These are phyloP conservation scores for Clonostachys rhizophaga DNA, from an alignment of 2,329 filamentous ascomycete genomes.

Conservation along the genomic window DNA sequence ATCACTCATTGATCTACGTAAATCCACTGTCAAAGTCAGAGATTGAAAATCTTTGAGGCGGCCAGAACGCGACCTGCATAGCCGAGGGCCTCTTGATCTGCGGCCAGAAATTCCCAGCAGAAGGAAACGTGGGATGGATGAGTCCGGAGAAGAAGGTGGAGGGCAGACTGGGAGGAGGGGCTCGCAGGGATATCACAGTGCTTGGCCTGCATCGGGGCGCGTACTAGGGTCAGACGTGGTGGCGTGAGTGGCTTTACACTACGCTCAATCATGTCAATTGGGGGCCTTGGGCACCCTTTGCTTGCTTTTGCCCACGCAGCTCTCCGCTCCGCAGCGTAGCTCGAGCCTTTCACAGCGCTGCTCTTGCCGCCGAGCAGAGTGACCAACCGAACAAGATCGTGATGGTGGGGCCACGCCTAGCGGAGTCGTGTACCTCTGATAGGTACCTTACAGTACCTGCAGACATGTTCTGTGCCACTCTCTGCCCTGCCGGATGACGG, in stretches of 20 bases:
- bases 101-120: slow-evolving; percentile 6
- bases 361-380: no score
- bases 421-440: background rate
- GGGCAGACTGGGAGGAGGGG: background rate
- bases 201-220: background rate
- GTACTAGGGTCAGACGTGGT: background rate
- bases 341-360: background rate
- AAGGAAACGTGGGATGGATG: background rate
- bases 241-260: no score
- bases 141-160: background rate
- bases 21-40: no score
- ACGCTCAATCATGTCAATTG: no score
- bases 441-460: no score
- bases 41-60: background rate
- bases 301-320: background rate
- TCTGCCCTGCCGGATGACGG: background rate
- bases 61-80: slow-evolving; percentile 10
- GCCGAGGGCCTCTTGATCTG: slow-evolving; percentile 15
- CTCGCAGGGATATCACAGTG: background rate
- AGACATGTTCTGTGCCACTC: no score
- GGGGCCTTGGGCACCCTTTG: no score
- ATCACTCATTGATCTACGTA: no score
- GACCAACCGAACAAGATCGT: background rate
- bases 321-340: slow-evolving; percentile 3
- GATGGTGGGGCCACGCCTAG: background rate